Base-by-base conservation (phyloP, 108 stramenopile species). In the Cyclostephanos invisitatus region DNA sequence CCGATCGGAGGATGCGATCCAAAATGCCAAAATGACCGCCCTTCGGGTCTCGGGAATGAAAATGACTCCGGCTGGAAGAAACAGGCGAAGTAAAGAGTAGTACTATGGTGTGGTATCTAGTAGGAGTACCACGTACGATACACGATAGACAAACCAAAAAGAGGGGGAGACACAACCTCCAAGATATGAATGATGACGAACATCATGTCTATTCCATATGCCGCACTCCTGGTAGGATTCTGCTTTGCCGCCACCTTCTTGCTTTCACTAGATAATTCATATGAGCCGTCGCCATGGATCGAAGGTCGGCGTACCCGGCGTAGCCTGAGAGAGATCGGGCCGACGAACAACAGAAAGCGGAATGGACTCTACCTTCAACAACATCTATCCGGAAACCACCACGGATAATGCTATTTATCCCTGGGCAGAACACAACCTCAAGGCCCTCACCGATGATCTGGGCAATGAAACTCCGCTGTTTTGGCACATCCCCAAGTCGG, bases 401-500 rank as follows among this genome's bases (percentile, higher is more conserved):
- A 40, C 15, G 44, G 44, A 14, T 2, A 25, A 25, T 11, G 58
- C 14, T 35, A 59, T 32, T 59, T 66, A 66, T 66, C 64, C 38
- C 24, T 64, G 63, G 64, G 64, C 64, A 22, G 47, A 49, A 20
- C n/a, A 46, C 12, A 7, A 64, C 7, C 63, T 64, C 18, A 47
- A 25, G 21, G 42, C 63, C 11, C n/a, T 64, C 63, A 46, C 24
- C 18, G 40, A 40, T 11, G 17, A 6, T 1, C 63, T 25, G 6
- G 40, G 47, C 14, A 42, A 20, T 25, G 78, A 73, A 22, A 80
- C 78, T 0, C 58, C 78, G 0, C 8, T 80, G 21, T 80, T 58
- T 56, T 80, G 72, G 72, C 70, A 80, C 25, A 74, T 77, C 21
- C 75, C 71, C 27, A 63, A 72, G 28, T 72, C 70, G 42, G 82